phyloP scores from a whole-genome alignment of 2,329 filamentous ascomycete species.

The Sporothrix sp. region DNA sequence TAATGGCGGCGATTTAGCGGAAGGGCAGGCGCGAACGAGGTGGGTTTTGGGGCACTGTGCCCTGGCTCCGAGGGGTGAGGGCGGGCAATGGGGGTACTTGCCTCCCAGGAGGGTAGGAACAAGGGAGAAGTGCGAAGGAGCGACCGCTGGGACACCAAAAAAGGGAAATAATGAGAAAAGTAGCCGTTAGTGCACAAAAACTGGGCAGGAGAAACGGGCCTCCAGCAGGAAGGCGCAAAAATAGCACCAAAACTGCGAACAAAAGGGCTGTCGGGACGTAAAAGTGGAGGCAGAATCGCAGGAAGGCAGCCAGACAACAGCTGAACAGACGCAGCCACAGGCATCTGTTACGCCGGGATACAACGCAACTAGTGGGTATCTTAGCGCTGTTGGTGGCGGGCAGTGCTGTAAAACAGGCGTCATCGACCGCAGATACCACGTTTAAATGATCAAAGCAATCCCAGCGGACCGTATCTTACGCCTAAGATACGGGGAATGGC shows the following conservation, averaged over 20 bases:
- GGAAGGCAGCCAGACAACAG: background rate
- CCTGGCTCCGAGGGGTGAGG: background rate
- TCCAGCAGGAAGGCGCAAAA: background rate
- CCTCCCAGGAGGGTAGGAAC: background rate
- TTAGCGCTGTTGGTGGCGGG: conserved; percentile 5
- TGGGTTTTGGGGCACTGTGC: background rate
- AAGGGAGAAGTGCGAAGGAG: conserved; percentile 4
- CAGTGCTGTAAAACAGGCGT: background rate
- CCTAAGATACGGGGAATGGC: no score
- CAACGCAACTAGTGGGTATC: no score
- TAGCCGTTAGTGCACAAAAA: conserved; percentile 6
- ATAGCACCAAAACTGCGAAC: background rate
- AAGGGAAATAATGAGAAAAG: background rate
- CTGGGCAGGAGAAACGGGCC: background rate
- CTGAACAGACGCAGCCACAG: background rate
- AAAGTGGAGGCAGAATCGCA: conserved; percentile 6
- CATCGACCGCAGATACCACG: background rate
- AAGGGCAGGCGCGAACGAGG: no score
- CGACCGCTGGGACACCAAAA: background rate
- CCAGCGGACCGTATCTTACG: no score
- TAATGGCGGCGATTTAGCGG: no score
- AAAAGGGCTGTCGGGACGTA: background rate
- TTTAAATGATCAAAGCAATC: no score
- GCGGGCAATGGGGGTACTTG: no score
- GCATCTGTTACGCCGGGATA: no score